phyloP scores from a whole-genome alignment of 1,139 yeast species.

The Blastobotrys capitulatus region DNA sequence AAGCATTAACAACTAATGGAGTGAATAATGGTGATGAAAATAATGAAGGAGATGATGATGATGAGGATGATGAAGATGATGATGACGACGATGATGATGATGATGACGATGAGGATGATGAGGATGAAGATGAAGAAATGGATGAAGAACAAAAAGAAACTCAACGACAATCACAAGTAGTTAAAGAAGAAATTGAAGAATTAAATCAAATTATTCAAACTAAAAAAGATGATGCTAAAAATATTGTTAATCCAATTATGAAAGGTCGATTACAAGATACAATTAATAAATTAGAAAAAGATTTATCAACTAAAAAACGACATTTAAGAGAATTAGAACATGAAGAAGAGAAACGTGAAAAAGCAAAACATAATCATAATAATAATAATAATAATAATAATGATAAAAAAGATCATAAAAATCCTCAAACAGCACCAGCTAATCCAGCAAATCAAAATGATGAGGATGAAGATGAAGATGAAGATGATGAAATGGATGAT shows the following conservation, averaged over 20 bases:
- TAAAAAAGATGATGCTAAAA: conserved; percentile 66
- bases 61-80: conserved; percentile 40
- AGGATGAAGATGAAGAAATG: conserved; percentile 43
- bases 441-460: background rate
- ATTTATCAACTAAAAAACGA: conserved; percentile 73
- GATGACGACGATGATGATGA: conserved; percentile 52
- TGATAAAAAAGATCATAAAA: background rate
- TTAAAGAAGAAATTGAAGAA: conserved; percentile 82
- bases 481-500: conserved; percentile 14
- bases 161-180: conserved; percentile 66
- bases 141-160: conserved; percentile 39
- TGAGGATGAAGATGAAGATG: conserved; percentile 13
- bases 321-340: conserved; percentile 36
- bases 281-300: conserved; percentile 71
- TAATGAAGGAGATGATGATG: conserved; percentile 40
- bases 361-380: conserved; percentile 1
- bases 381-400: too few relatives aligned
- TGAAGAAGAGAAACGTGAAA: conserved; percentile 7
- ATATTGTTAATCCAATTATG: conserved; percentile 73
- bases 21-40: conserved; percentile 40
- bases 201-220: conserved; percentile 72
- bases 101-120: conserved; percentile 51
- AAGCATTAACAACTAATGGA: conserved; percentile 37
- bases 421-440: conserved; percentile 1
- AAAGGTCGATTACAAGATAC: conserved; percentile 82